Evolutionary conservation across 345 rosid species (phyloP).

Genomic region (Microthlaspi erraticum): DNA sequence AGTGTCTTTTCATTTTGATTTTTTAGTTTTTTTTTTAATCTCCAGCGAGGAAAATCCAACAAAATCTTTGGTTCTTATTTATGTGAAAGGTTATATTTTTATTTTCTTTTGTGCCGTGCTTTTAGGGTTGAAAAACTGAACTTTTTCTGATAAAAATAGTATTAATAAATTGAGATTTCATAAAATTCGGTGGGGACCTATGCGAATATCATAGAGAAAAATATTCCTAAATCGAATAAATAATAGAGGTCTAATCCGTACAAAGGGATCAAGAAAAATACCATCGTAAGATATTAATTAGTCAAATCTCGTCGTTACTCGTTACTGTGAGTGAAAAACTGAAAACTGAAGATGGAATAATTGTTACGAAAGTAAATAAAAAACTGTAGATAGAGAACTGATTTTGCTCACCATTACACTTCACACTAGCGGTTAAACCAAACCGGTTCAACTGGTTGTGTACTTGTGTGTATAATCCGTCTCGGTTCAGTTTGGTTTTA

Average conservation of each 20-base stretch:
- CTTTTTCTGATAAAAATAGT: conserved; percentile 21
- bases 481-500: background rate
- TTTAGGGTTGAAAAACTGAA: conserved; percentile 41
- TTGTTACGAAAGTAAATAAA: background rate
- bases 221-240: conserved; percentile 37
- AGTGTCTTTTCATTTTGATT: background rate
- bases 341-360: conserved; percentile 1
- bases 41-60: conserved; percentile 42
- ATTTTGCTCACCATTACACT: background rate
- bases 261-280: conserved; percentile 24
- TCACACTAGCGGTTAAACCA: background rate
- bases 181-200: conserved; percentile 63
- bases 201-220: conserved; percentile 30
- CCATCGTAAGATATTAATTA: conserved; percentile 16
- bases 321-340: conserved; percentile 3
- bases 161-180: conserved; percentile 44
- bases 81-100: conserved; percentile 10
- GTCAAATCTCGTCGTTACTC: conserved; percentile 18
- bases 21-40: background rate
- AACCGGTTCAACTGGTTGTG: background rate
- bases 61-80: conserved; percentile 54
- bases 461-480: background rate
- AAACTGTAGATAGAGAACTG: background rate
- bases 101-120: conserved; percentile 37
- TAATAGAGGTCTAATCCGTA: conserved; percentile 34